Evolutionary conservation across 164 flowering plant species (phyloP).

Genomic region (Magnolia sinica): DNA sequence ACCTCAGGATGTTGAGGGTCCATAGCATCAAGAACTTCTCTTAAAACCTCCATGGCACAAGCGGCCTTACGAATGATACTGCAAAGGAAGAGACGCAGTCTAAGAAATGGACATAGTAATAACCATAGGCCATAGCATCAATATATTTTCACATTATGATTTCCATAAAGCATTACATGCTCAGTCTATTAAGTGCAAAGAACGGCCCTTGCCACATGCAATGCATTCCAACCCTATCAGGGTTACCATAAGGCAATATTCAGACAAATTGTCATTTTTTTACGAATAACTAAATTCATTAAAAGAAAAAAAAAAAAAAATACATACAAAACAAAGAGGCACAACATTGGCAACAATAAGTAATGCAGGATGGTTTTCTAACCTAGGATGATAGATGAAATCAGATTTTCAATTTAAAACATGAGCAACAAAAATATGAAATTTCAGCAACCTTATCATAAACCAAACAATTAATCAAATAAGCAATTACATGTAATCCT

Average conservation of each 20-base stretch:
- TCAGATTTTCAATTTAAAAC: too few relatives aligned
- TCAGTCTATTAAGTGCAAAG: not conserved
- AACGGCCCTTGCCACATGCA: not conserved
- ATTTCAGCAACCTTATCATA: too few relatives aligned
- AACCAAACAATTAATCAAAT: too few relatives aligned
- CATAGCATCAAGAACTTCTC: slow-evolving; percentile 83
- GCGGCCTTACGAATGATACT: slow-evolving; percentile 86
- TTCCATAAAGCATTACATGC: not conserved
- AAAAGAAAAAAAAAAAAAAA: not conserved
- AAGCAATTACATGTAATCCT: too few relatives aligned
- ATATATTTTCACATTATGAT: not conserved
- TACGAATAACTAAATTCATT: not conserved
- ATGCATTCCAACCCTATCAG: too few relatives aligned
- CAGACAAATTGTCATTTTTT: too few relatives aligned
- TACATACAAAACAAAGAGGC: not conserved
- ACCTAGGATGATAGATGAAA: too few relatives aligned
- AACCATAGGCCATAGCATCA: not conserved
- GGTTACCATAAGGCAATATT: too few relatives aligned
- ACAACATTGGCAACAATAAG: too few relatives aligned
- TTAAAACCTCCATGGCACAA: slow-evolving; percentile 73
- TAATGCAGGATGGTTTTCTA: too few relatives aligned
- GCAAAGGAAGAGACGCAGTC: slow-evolving; percentile 17
- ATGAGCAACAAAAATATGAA: too few relatives aligned
- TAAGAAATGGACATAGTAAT: not conserved
- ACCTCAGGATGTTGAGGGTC: slow-evolving; percentile 80